phyloP scores from a whole-genome alignment of 148 eudicot genomes.

The Amaranthus hypochondriacus region DNA sequence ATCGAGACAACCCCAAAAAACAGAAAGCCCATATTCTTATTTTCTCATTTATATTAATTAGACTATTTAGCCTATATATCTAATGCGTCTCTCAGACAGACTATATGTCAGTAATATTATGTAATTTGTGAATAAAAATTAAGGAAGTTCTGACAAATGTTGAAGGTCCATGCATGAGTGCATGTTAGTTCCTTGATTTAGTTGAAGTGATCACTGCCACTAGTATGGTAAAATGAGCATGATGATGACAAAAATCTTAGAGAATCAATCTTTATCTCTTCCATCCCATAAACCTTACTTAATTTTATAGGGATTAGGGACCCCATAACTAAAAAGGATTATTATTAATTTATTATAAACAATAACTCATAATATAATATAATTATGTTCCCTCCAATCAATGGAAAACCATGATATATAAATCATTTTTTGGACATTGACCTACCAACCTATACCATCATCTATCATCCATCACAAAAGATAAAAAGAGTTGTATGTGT shows the following conservation, averaged over 20 bases:
- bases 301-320: constrained; percentile 12
- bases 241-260: constrained; percentile 18
- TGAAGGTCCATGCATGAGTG: constrained; percentile 4
- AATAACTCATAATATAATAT: too few relatives aligned
- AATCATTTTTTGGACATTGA: constrained; percentile 15
- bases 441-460: not conserved
- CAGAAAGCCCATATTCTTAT: too few relatives aligned
- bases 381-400: not conserved
- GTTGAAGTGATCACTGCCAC: constrained; percentile 6
- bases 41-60: too few relatives aligned
- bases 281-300: constrained; percentile 4
- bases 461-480: constrained; percentile 14
- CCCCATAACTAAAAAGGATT: not conserved
- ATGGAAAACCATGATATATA: constrained; percentile 4
- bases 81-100: too few relatives aligned
- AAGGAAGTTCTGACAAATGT: not conserved
- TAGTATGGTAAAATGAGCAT: not conserved
- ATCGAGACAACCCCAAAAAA: too few relatives aligned
- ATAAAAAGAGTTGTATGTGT: not conserved
- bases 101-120: too few relatives aligned
- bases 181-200: not conserved
- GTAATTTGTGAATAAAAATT: too few relatives aligned
- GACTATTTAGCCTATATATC: too few relatives aligned
- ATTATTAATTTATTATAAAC: constrained; percentile 4
- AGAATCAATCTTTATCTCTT: constrained; percentile 11